Evolutionary conservation across 2,329 filamentous ascomycete genomes (phyloP), one percentile per base, ranked within the genome.

Genomic region (Dryadomyces quercus-mongolicae): DNA sequence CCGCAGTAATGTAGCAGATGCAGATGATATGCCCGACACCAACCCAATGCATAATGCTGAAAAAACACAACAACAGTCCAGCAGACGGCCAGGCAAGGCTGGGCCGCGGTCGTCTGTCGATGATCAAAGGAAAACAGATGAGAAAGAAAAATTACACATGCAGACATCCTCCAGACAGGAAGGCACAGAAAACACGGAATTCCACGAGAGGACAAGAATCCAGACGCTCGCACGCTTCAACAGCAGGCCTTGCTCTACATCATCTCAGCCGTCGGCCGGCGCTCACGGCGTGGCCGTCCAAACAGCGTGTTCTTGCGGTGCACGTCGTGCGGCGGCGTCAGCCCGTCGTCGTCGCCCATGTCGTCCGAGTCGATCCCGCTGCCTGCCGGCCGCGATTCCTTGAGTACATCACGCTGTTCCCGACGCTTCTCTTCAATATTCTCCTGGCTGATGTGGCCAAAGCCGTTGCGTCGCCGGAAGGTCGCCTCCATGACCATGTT

Each of bases 401-500:
- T 75, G 50, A 73, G 66, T 36, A 65, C 65, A 43, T 76, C 74
- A 50, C 84, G 78, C 51, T 87, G 77, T 63, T 90, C 83, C 49
- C 80, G 75, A 49, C 92, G 75, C 57, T 86, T 79, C 60, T 84
- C 78, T 60, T 96, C 90, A 56, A 96, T 87, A 5, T 82, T 80
- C 16, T 85, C 84, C 66, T 95, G 89, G 62, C 83, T 90, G 18
- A 96, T 73, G 62, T 90, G 85, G 7, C 84, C 85, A 61, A 92
- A 90, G 5, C 87, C 87, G 63, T 90, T 87, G 49, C 85, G 80
- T 45, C 88, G 81, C 60, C 84, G 82, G 66, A 93, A 91, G 59
- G 87, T 94, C 9, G 87, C 78, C 59, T 95, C 89, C 72, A 95
- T 81, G 15, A 97, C 72, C 2, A 73, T 72, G 62, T 94, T 95